Evolutionary conservation across 2,329 filamentous ascomycete genomes (phyloP).

Genomic region (Talaromyces sp.): DNA sequence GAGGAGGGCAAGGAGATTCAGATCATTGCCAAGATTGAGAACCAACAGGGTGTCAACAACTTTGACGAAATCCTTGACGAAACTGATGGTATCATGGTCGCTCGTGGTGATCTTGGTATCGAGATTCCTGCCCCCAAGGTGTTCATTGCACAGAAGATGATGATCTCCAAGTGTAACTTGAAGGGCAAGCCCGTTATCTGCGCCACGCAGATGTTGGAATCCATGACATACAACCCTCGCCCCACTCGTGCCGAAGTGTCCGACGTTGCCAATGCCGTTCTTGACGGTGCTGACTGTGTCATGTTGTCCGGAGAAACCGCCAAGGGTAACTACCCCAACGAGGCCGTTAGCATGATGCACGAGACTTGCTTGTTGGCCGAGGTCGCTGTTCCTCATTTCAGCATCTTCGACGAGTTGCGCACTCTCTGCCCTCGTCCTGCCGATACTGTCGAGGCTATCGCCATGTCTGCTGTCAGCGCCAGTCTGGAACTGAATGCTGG

Average conservation of each 20-base stretch:
- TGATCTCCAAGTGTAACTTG: slow-evolving; percentile 99
- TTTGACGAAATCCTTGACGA: slow-evolving; percentile 94
- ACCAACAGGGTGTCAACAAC: slow-evolving; percentile 99
- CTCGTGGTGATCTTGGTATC: slow-evolving; percentile 96
- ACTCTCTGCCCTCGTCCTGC: slow-evolving; percentile 78
- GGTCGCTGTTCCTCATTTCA: slow-evolving; percentile 95
- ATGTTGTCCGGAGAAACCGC: slow-evolving; percentile 99
- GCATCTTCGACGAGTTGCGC: slow-evolving; percentile 92
- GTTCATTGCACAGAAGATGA: slow-evolving; percentile 99
- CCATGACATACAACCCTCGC: slow-evolving; percentile 99
- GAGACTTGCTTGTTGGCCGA: slow-evolving; percentile 95
- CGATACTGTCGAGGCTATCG: slow-evolving; percentile 85
- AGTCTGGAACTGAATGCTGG: slow-evolving; percentile 95
- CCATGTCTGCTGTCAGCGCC: slow-evolving; percentile 93
- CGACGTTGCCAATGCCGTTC: slow-evolving; percentile 96
- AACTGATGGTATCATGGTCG: slow-evolving; percentile 99
- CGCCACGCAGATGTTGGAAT: slow-evolving; percentile 99
- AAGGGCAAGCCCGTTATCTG: slow-evolving; percentile 98
- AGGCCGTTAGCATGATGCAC: slow-evolving; percentile 97
- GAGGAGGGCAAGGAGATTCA: slow-evolving; percentile 93
- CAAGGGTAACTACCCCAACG: slow-evolving; percentile 90
- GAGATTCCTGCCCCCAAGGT: slow-evolving; percentile 98
- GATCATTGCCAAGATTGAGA: slow-evolving; percentile 99
- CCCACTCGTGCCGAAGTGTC: slow-evolving; percentile 97
- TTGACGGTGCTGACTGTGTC: slow-evolving; percentile 97